These are phyloP conservation scores for Porphyrellus cyaneotinctus DNA, from an alignment of 768 basidiomycete genomes.

Conservation along the genomic window DNA sequence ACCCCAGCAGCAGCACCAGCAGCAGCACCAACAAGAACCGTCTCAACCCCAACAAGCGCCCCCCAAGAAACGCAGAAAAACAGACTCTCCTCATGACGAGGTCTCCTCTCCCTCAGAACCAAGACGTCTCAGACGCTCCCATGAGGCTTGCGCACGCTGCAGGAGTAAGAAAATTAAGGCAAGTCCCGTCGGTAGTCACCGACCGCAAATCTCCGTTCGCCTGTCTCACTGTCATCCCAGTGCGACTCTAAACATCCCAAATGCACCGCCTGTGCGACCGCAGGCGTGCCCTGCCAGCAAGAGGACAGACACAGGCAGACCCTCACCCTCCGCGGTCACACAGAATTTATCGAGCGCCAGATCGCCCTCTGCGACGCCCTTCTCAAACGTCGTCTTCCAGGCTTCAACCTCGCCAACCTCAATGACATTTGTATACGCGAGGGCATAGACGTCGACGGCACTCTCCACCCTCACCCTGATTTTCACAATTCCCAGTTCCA, in stretches of 20 bases:
- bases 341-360: conserved; percentile 77
- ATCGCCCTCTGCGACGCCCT: conserved; percentile 75
- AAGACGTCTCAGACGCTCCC: conserved; percentile 78
- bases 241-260: conserved; percentile 89
- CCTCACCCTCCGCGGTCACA: conserved; percentile 79
- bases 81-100: conserved; percentile 54
- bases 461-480: conserved; percentile 25
- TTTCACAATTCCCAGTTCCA: conserved; percentile 34
- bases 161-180: conserved; percentile 97
- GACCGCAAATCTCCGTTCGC: conserved; percentile 78
- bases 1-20: conserved; percentile 31
- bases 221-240: conserved; percentile 44
- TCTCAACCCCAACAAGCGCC: conserved; percentile 34
- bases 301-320: conserved; percentile 87
- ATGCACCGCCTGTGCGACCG: conserved; percentile 81
- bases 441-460: conserved; percentile 50
- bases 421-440: conserved; percentile 63
- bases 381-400: conserved; percentile 67
- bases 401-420: conserved; percentile 61
- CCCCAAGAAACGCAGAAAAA: conserved; percentile 58
- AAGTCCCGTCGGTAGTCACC: conserved; percentile 62
- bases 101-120: conserved; percentile 59
- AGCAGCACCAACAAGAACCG: conserved; percentile 30
- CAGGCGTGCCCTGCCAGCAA: conserved; percentile 77
- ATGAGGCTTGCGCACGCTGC: conserved; percentile 90